These are phyloP conservation scores for Paramarasmius palmivorus DNA, from an alignment of 1,284 basidiomycete genomes.

Conservation along the genomic window DNA sequence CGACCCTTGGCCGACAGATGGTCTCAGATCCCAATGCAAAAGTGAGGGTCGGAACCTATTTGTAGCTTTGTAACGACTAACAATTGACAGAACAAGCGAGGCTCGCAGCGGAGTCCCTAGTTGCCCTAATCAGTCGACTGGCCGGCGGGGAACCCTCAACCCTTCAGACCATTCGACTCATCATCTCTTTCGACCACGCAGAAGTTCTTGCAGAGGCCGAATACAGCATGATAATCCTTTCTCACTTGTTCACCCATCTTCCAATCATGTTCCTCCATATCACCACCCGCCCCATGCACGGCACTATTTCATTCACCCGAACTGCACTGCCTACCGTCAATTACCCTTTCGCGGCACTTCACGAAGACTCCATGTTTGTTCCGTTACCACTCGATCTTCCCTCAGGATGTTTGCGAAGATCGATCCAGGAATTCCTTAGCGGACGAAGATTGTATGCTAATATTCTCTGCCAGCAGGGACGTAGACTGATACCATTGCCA, in stretches of 20 bases:
- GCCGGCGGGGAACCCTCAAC: neutral
- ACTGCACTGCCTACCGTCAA: neutral
- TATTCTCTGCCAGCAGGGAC: neutral
- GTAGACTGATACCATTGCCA: neutral
- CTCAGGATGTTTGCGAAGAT: neutral
- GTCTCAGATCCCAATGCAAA: neutral
- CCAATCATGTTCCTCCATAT: constrained; percentile 4
- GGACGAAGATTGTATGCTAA: neutral
- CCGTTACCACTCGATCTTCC: constrained; percentile 1
- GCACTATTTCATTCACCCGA: neutral
- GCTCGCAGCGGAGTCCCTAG: neutral
- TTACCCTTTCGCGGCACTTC: neutral
- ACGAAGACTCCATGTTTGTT: neutral
- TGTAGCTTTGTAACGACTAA: too few species aligned
- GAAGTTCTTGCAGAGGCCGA: neutral
- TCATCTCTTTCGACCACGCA: neutral
- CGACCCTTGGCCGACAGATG: neutral
- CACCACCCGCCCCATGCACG: neutral
- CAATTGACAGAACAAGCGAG: neutral
- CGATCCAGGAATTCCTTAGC: constrained; percentile 1
- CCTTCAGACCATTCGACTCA: neutral
- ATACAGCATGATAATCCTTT: neutral
- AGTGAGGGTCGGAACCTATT: too few species aligned
- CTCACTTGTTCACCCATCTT: neutral
- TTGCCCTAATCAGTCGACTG: neutral